Base-by-base conservation (phyloP, 176 grass and related monocot genomes). In the Alloteropsis semialata region DNA sequence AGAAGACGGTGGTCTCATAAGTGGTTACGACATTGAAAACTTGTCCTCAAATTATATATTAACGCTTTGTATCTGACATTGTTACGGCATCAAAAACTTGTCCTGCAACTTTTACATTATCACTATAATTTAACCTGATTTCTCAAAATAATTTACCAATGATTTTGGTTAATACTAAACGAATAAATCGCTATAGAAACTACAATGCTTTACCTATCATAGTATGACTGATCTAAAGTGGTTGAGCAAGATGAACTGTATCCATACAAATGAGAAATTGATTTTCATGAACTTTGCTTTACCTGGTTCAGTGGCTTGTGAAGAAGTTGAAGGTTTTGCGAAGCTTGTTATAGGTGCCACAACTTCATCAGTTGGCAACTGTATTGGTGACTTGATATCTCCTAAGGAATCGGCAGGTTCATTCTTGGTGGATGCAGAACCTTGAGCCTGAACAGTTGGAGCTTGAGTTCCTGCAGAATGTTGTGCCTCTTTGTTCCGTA, bases 241-340 rank as follows among this genome's bases (percentile, higher is more conserved):
- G 22, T 24, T 54, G 9, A 24, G 54, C 54, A 56, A 56, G 54
- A 21, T 55, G n/a, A 5, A 22, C 22, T 10, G 54, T 56, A 56
- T 56, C 3, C 22, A 56, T 24, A 56, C 9, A 2, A 56, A 56
- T 24, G 8, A 56, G 53, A 10, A 56, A 56, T 2, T 24, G 54
- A n/a, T 24, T 24, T 57, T 57, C 10, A 59, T 70, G 69, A 77
- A 50, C 28, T 68, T 82, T 38, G 38, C 62, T 44, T 60, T 19
- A 82, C 51, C 48, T 57, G 49, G 48, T 67, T 44, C 27, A 21
- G 22, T 85, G 67, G 38, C 49, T 75, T 81, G 70, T 2, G 10
- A 62, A 49, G 49, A 30, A 68, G 58, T 49, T 27, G 77, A 53
- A 66, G 33, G 45, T 51, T 44, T 14, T 27, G 30, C 14, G 37